Base-by-base conservation (phyloP, 148 eudicot genomes). In the Agrostemma githago region DNA sequence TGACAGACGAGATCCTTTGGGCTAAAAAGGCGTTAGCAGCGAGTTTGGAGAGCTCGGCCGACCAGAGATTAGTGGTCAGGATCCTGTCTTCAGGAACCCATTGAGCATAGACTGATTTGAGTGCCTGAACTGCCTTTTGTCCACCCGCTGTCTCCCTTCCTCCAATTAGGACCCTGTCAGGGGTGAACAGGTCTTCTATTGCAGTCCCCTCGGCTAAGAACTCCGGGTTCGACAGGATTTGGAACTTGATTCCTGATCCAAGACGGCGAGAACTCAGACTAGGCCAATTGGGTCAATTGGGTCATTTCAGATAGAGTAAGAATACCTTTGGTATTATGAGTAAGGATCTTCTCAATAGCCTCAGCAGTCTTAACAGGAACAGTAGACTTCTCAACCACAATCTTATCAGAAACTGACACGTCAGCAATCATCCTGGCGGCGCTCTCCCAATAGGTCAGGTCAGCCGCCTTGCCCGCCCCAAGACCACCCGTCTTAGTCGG, bases 301-400 rank as follows among this genome's bases (percentile, higher is more conserved):
- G 34, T 1, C 34, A 26, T 26, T 26, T 26, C 34, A 1, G 34
- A 26, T 26, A 26, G 48, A 68, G 15, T 56, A 7, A 54, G 66
- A n/a, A 67, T 79, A 79, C 82, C 82, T 77, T 84, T 88, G 68
- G 86, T 84, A 17, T 86, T 88, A 65, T 88, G 92, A 12, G 83
- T 86, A 39, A 88, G 73, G 54, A 88, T 88, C 78, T 80, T 88
- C 72, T 88, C 88, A 75, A 88, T 88, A 17, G 92, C 92, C 77
- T 88, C 92, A 51, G 92, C 92, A 51, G 89, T 88, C 75, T 88
- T 88, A 8, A 88, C 89, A 12, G 92, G 92, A 12, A 88, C 92
- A 37, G 92, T 88, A 9, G 92, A 88, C 53, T 88, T 86, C 84
- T 88, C 92, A 37, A 88, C 92, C 34, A 86, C 92, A 66, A 88